A percentile compares a stretch with the other conserved stretches of the same genome.
These are phyloP conservation scores for Pascua guehoae DNA, from an alignment of 1,284 basidiomycete species.

Conservation along the genomic window DNA sequence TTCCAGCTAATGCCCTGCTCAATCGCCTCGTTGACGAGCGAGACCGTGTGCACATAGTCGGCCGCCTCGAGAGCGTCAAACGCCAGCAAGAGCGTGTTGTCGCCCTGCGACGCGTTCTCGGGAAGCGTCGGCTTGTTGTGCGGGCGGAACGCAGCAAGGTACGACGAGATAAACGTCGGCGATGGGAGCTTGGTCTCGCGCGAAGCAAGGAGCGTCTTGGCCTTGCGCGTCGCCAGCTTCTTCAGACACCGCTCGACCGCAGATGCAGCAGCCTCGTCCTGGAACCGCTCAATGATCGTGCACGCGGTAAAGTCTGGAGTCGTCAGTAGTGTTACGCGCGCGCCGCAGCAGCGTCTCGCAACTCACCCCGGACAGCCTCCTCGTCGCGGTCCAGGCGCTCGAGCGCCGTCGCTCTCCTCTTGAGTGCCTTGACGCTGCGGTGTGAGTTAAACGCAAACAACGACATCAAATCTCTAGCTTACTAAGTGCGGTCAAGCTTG, in stretches of 20 bases:
- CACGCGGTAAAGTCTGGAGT: slow-evolving; percentile 85
- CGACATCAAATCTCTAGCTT: too few species aligned
- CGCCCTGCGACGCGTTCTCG: slow-evolving; percentile 66
- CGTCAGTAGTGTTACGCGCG: background rate
- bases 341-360: background rate
- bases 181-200: slow-evolving; percentile 85
- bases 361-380: slow-evolving; percentile 71
- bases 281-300: slow-evolving; percentile 90
- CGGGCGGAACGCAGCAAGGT: slow-evolving; percentile 93
- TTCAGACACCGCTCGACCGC: slow-evolving; percentile 91
- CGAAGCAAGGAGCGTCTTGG: slow-evolving; percentile 61
- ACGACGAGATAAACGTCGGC: slow-evolving; percentile 88
- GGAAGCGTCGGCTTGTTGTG: slow-evolving; percentile 70
- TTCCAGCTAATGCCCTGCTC: slow-evolving; percentile 81
- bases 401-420: slow-evolving; percentile 80
- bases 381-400: slow-evolving; percentile 74
- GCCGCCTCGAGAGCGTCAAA: slow-evolving; percentile 78
- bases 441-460: slow-evolving; percentile 2
- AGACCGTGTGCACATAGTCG: slow-evolving; percentile 81
- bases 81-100: slow-evolving; percentile 75
- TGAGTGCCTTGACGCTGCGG: slow-evolving; percentile 78
- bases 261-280: slow-evolving; percentile 72
- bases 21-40: slow-evolving; percentile 78
- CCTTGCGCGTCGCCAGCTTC: slow-evolving; percentile 70
- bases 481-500: slow-evolving; percentile 74